Evolutionary conservation across 352 stramenopile genomes (phyloP), one percentile per base, ranked within the genome.

Genomic region (Phytopythium vexans): DNA sequence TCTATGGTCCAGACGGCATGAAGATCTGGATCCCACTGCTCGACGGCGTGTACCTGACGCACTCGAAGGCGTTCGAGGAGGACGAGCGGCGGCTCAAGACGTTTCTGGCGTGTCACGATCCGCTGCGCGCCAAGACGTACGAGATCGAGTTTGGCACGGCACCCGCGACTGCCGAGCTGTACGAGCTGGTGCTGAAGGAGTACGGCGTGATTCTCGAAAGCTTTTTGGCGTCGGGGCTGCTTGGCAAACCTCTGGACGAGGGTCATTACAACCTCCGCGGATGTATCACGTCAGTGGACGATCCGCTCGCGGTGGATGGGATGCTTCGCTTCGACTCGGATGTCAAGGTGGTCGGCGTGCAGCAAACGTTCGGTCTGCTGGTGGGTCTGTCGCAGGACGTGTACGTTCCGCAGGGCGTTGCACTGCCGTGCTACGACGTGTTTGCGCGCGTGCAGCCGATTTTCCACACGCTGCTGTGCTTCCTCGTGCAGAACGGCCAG

Each of bases 241-340:
- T 27, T 49, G 57, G 3, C 15, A 65, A 62, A 46, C 56, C 56
- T 8, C 36, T 83, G 1, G 60, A 64, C 14, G 70, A 85, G 0
- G 76, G 72, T 0, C 58, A 68, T 33, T 44, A 47, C 3, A 84
- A 88, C 32, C 31, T 75, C 36, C 70, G 77, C 16, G 80, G 77
- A 5, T 88, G 77, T 49, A 66, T 88, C 36, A 68, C 66, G 32
- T 75, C 77, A 3, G 69, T 89, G 6, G 78, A 92, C 43, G 76
- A 89, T 48, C 55, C 72, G 3, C 67, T 72, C 6, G 70, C 77
- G 0, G 72, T 70, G 10, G 83, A 94, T 36, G 39, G 67, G 3
- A 88, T 94, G 74, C 60, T 92, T 35, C 70, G 74, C 35, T 94
- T 94, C 41, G 83, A 94, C 51, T 68, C 70, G 6, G 84, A 94